Conservation (phyloP, 75 land plant genomes). For the Sequoiadendron giganteum region DNA sequence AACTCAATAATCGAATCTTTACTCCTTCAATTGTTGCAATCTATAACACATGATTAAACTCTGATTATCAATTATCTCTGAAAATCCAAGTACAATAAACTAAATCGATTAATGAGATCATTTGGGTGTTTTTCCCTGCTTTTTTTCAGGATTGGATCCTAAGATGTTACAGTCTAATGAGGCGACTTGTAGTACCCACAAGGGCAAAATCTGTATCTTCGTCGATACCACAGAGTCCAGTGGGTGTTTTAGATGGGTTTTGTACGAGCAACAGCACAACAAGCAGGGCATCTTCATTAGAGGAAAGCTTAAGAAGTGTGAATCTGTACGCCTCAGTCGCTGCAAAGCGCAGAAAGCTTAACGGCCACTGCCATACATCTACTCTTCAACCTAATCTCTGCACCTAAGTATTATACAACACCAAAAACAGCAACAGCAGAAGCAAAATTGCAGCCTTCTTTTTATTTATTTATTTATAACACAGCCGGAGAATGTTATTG, state of each 20-base stretch:
- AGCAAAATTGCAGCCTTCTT: not conserved
- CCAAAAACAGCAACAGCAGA: not conserved
- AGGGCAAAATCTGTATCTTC: not conserved
- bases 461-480: slow-evolving; percentile 4
- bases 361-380: not conserved
- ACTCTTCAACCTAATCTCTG: not conserved
- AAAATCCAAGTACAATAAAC: not conserved
- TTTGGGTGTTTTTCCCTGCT: not conserved
- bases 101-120: not conserved
- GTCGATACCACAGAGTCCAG: slow-evolving; percentile 47
- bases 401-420: not conserved
- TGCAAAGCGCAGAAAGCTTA: slow-evolving; percentile 14
- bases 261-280: slow-evolving; percentile 4
- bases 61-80: not conserved
- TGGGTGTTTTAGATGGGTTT: slow-evolving; percentile 49
- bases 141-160: slow-evolving; percentile 3
- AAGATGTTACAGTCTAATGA: not conserved
- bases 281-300: not conserved
- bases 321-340: slow-evolving; percentile 10
- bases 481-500: not conserved
- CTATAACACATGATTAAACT: no score
- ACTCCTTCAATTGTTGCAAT: not conserved
- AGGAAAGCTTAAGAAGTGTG: not conserved
- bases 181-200: not conserved
- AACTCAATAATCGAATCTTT: not conserved